Conservation (phyloP, 495 filamentous ascomycete species). For the Paragyromitra xinjiangensis region DNA sequence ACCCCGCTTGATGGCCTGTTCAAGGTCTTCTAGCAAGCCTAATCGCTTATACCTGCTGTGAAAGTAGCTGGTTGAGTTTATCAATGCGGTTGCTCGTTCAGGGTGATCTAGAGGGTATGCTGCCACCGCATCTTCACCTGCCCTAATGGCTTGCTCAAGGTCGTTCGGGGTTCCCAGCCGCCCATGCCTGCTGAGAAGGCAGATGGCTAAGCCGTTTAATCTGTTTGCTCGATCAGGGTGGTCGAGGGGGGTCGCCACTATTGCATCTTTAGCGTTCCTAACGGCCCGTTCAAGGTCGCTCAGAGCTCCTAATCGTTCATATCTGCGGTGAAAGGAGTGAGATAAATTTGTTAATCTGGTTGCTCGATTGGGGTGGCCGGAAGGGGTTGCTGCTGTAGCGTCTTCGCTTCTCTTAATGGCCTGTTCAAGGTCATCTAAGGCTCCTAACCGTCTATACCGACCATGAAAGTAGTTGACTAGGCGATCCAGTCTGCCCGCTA, state of each 20-base stretch:
- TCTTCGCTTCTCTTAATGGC: background rate
- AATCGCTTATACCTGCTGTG: background rate
- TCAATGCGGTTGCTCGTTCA: background rate
- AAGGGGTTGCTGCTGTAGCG: background rate
- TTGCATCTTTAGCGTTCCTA: background rate
- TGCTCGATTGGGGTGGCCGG: background rate
- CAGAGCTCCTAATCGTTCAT: background rate
- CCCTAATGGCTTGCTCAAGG: background rate
- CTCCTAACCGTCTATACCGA: background rate
- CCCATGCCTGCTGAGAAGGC: background rate
- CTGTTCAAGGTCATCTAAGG: background rate
- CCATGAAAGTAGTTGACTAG: background rate
- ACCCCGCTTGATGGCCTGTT: conserved; percentile 18
- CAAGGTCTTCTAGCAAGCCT: background rate
- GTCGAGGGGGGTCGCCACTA: background rate
- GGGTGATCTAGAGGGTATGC: background rate
- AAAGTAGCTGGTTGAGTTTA: background rate
- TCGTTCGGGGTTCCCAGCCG: background rate
- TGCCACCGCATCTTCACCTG: background rate
- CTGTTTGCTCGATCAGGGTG: background rate
- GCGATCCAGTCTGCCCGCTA: background rate
- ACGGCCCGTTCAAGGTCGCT: background rate
- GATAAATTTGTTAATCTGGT: background rate
- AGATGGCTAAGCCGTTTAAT: background rate
- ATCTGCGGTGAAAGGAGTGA: background rate